These are phyloP conservation scores for Pelargonium myrrhifolium DNA, from an alignment of 441 rosid species.

Conservation along the genomic window DNA sequence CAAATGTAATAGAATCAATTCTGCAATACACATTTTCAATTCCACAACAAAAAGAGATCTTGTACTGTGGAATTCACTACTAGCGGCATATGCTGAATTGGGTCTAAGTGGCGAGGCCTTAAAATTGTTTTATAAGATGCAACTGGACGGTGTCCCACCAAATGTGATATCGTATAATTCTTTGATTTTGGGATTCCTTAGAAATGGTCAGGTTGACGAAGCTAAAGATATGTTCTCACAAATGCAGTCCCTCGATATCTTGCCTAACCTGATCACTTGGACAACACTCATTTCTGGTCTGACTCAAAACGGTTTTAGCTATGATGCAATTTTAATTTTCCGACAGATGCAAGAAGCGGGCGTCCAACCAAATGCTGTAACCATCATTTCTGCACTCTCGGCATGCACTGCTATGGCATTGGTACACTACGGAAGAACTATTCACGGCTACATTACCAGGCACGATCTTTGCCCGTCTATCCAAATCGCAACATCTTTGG, in stretches of 20 bases:
- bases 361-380: conserved; percentile 36
- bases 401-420: conserved; percentile 39
- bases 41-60: conserved; percentile 38
- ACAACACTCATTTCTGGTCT: conserved; percentile 55
- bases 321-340: conserved; percentile 37
- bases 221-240: conserved; percentile 57
- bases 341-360: conserved; percentile 52
- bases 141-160: conserved; percentile 54
- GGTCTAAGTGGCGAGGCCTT: conserved; percentile 51
- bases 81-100: conserved; percentile 55
- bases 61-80: conserved; percentile 53
- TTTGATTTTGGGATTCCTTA: conserved; percentile 44
- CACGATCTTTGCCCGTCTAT: conserved; percentile 25
- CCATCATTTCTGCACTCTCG: conserved; percentile 43
- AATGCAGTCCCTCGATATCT: conserved; percentile 45
- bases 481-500: conserved; percentile 38
- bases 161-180: conserved; percentile 65
- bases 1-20: conserved; percentile 45
- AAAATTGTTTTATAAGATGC: conserved; percentile 70
- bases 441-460: conserved; percentile 48
- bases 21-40: conserved; percentile 46
- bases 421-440: conserved; percentile 38
- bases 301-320: conserved; percentile 36
- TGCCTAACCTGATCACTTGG: conserved; percentile 48
- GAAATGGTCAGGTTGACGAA: conserved; percentile 39